Evolutionary conservation across 257 asterid species (phyloP), one percentile per base, ranked within the genome.

Genomic region (Fraxinus pennsylvanica): DNA sequence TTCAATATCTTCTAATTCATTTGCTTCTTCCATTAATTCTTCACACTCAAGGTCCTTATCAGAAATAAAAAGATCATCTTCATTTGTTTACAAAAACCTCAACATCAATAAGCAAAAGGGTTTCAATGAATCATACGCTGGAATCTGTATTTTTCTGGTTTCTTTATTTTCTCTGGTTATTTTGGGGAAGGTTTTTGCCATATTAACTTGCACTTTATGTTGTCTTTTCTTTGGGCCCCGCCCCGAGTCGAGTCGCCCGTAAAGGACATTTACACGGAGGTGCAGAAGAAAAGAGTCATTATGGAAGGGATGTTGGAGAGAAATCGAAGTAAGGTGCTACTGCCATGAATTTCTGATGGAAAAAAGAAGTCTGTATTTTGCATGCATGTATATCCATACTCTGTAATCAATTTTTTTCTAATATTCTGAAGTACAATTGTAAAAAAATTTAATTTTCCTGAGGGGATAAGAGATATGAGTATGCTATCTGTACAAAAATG

Each of bases 131-230:
- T n/a, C 65, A 17, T 54, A 15, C 4, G 27, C 32, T 0, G 68
- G 32, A 61, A 61, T 61, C 32, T 61, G 68, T 61, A 61, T 22
- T 6, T 61, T 61, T 22, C 68, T 61, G 33, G 68, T 61, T 61
- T 61, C 68, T 61, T 61, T 61, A 61, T 61, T 61, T 61, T 61
- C 68, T 61, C 68, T 61, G 30, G 68, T 61, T 22, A 61, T 61
- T 61, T 61, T 17, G 32, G 68, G 68, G 15, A 61, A 61, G 68
- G 6, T 61, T 22, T 22, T 21, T 61, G 68, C 68, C 68, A 61
- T 61, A 61, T 61, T 61, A 8, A 61, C 30, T 61, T 61, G 68
- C 32, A 61, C 68, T 61, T 61, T 33, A 21, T 22, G 68, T 25
- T 61, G 68, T 61, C 33, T 61, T 21, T 61, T 22, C 68, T 61